Conservation (phyloP, 441 rosid genomes). For the Gossypium trilobum region DNA sequence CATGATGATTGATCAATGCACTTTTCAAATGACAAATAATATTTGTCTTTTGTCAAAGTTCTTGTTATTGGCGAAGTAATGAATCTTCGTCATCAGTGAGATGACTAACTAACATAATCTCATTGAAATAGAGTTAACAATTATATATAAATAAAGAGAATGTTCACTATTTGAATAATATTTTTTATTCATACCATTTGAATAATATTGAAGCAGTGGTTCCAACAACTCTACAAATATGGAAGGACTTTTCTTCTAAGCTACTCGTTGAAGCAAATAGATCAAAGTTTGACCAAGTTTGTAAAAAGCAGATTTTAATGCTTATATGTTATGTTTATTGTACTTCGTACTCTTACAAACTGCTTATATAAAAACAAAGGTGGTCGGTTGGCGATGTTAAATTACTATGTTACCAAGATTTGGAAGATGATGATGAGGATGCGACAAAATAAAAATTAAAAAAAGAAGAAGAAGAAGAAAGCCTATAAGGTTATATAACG, state of each 20-base stretch:
- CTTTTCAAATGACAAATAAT: too few relatives aligned
- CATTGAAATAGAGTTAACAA: too few relatives aligned
- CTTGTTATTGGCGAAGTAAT: too few relatives aligned
- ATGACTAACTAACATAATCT: too few relatives aligned
- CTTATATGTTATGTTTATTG: not conserved
- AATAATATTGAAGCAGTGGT: not conserved
- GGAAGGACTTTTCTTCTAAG: not conserved
- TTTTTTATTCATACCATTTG: not conserved
- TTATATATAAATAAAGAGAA: not conserved
- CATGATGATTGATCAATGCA: too few relatives aligned
- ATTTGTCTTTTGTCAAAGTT: too few relatives aligned
- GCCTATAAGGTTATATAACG: not conserved
- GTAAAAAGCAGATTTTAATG: not conserved
- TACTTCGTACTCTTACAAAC: not conserved
- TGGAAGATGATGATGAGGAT: not conserved
- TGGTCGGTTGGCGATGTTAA: not conserved
- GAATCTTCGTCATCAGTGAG: too few relatives aligned
- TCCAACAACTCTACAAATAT: not conserved
- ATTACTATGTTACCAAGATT: not conserved
- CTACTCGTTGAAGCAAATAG: not conserved
- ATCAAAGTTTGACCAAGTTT: not conserved
- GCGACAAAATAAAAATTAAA: not conserved
- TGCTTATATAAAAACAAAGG: not conserved
- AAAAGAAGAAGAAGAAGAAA: not conserved
- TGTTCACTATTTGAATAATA: not conserved